Evolutionary conservation across 2,329 filamentous ascomycete species (phyloP).

Genomic region (Cercospora sp.): DNA sequence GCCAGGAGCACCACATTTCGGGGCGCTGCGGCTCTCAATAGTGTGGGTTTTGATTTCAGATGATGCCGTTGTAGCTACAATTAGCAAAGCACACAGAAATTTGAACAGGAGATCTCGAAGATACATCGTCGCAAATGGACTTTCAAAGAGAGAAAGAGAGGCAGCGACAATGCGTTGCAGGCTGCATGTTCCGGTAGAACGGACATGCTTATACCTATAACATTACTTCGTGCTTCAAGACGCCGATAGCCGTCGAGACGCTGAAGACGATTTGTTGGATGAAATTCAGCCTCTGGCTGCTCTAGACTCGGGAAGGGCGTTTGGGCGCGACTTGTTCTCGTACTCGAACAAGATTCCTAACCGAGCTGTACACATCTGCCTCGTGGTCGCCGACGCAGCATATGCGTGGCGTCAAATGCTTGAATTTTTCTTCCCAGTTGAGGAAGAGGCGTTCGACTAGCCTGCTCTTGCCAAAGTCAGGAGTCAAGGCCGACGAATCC

Average conservation of each 20-base stretch:
- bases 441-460: background rate
- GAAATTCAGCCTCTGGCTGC: background rate
- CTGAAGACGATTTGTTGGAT: background rate
- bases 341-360: background rate
- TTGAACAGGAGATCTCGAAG: background rate
- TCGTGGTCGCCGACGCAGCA: background rate
- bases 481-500: background rate
- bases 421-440: background rate
- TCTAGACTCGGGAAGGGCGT: background rate
- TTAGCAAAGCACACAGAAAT: background rate
- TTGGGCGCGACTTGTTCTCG: background rate
- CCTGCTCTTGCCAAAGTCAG: background rate
- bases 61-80: background rate
- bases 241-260: background rate
- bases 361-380: background rate
- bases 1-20: background rate
- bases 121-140: background rate
- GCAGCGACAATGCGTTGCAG: too few species aligned
- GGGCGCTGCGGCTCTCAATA: background rate
- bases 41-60: background rate
- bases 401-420: background rate
- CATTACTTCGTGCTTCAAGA: background rate
- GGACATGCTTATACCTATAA: too few species aligned
- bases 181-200: too few species aligned
- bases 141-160: background rate